Base-by-base conservation (phyloP, 371 early-diverging fungal genomes). In the Mucor saturninus region DNA sequence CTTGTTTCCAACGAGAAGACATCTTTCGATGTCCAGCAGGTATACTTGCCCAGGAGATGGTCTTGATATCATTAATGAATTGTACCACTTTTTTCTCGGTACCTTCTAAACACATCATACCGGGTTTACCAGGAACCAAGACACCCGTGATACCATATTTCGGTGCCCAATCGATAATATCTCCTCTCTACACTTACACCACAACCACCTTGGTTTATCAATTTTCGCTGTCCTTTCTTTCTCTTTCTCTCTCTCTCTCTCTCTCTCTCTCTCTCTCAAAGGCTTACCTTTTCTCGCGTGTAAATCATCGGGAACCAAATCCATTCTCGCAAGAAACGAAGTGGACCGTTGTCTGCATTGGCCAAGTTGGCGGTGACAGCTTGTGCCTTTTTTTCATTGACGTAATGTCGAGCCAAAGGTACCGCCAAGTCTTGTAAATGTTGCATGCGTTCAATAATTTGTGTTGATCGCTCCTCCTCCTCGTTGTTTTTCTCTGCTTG, bases 291-390 rank as follows among this genome's bases (percentile, higher is more conserved):
- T 64, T 78, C 75, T 54, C 72, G 45, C 7, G 79, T 78, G 46
- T 79, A 79, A 54, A 79, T 79, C 79, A 79, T 79, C 4, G 79
- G 79, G 43, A 79, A 79, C 79, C 79, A 79, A 39, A 79, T 69
- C 74, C 76, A 79, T 53, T 79, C 76, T 30, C 79, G 68, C 11
- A 79, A 29, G 58, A 72, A 73, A 0, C 55, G 40, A 2, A 64
- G 60, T 13, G 74, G 71, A 2, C 56, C 63, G 2, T 52, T 59
- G 9, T 64, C 48, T 62, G 43, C 32, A 8, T 28, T 38, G 7
- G 9, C 38, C 38, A 29, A 43, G 2, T 2, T 56, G 21, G 21
- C 21, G 1, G 21, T 21, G 21, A 21, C 21, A 21, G 21, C 21
- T 56, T 61, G 28, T 48, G 46, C 37, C n/a, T 9, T 50, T 14